These are phyloP conservation scores for Eutrema japonicum DNA, from an alignment of 345 rosid genomes.

Conservation along the genomic window DNA sequence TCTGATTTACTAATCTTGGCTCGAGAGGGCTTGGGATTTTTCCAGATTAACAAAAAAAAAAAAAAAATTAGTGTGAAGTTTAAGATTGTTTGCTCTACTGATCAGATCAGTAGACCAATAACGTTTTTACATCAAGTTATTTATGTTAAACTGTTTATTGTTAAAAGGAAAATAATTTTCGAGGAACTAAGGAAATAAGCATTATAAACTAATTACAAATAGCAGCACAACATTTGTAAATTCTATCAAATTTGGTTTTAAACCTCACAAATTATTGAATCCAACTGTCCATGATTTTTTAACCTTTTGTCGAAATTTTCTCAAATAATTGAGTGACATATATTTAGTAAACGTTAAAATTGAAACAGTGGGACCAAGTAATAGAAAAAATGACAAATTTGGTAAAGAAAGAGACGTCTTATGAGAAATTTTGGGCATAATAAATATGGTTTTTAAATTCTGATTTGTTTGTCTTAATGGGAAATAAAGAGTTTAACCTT, in stretches of 20 bases:
- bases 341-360: conserved; percentile 12
- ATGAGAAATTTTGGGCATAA: not conserved
- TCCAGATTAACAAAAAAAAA: too few species aligned
- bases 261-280: not conserved
- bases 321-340: conserved; percentile 18
- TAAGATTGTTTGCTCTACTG: too few species aligned
- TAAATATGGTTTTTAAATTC: not conserved
- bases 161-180: not conserved
- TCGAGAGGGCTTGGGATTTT: too few species aligned
- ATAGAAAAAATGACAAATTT: conserved; percentile 27
- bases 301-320: not conserved
- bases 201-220: not conserved
- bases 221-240: not conserved
- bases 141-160: not conserved
- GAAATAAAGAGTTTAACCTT: not conserved
- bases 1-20: too few species aligned
- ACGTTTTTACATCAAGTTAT: too few species aligned
- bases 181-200: not conserved
- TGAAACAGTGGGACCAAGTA: conserved; percentile 31
- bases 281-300: conserved; percentile 11
- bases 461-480: not conserved
- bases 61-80: too few species aligned
- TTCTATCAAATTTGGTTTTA: not conserved
- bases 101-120: too few species aligned
- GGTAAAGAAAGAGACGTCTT: conserved; percentile 18